Base-by-base conservation (phyloP, 768 basidiomycete genomes). In the Podaxis rugospora region DNA sequence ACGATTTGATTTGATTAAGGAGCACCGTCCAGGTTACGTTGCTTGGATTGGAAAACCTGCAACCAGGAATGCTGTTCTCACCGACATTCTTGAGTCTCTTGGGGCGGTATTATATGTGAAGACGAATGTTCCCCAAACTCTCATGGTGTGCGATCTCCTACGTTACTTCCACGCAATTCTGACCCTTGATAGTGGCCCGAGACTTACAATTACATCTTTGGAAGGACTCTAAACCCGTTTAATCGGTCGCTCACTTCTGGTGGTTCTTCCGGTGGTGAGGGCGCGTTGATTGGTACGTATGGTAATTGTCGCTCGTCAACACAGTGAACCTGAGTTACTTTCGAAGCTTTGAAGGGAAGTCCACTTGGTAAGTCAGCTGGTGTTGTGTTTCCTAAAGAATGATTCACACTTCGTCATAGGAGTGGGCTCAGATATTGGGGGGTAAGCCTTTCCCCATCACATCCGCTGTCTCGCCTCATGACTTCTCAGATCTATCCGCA, bases 201-300 rank as follows among this genome's bases (percentile, higher is more conserved):
- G 70, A 87, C 90, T 0, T 84, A 79, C 75, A 95, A 95, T 67
- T 73, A 85, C 62, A 76, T 93, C 28, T 95, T 89, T 66, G 93
- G 92, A 1, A 78, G 90, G 55, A 94, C 93, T 0, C 67, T 75
- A 14, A 93, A 94, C 66, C 93, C 93, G 0, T 75, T 79, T 68
- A 92, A 93, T 68, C 82, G 87, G 9, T 78, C 78, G 16, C 75
- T 92, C 50, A 92, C 89, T 4, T 74, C 78, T 4, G 92, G 93
- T 10, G 93, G 93, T 1, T 93, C 91, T 0, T 90, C 88, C 2
- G 93, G 93, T 5, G 93, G 93, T 36, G 93, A 95, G 74, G 89
- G 89, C 44, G 90, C 92, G 0, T 78, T 95, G 5, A 66, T 93
- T 46, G 86, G 85, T 68, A 65, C 78, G 69, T 54, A 25, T 23